Percentiles rank a stretch among this genome's conserved stretches.
These are phyloP conservation scores for Starmerella riodocensis DNA, from an alignment of 805 yeast species.

Conservation along the genomic window DNA sequence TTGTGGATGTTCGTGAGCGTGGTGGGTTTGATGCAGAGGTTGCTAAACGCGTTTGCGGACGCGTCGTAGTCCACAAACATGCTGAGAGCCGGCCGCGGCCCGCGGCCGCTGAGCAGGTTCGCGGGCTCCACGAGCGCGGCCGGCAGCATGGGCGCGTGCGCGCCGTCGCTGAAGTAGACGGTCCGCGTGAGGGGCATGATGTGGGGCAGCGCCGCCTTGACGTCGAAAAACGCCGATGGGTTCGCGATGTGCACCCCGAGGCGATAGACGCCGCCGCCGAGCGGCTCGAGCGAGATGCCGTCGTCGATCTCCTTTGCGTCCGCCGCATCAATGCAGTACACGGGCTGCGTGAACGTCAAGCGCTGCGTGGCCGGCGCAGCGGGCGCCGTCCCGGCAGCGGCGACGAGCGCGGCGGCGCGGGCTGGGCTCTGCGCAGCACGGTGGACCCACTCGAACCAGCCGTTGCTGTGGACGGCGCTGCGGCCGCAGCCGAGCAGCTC, in stretches of 20 bases:
- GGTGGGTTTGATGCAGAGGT: conserved; percentile 4
- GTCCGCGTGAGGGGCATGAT: conserved; percentile 5
- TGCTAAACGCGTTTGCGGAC: background rate
- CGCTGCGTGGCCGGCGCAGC: too few relatives aligned
- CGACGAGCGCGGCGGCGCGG: background rate
- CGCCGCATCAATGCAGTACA: conserved; percentile 73
- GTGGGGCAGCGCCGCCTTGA: conserved; percentile 29
- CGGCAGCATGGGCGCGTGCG: conserved; percentile 11
- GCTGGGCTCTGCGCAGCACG: background rate
- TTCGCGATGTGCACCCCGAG: conserved; percentile 74
- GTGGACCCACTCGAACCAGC: conserved; percentile 10
- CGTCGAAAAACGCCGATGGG: conserved; percentile 52
- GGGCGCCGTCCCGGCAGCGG: too few relatives aligned
- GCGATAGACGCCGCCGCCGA: conserved; percentile 10
- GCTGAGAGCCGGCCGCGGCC: conserved; percentile 6
- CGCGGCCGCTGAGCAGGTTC: conserved; percentile 1
- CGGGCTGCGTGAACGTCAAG: conserved; percentile 9
- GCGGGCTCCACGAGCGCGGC: background rate
- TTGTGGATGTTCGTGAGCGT: conserved; percentile 1
- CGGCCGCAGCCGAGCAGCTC: conserved; percentile 7
- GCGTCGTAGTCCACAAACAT: conserved; percentile 9
- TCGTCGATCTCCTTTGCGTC: conserved; percentile 88
- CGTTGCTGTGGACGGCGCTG: conserved; percentile 2
- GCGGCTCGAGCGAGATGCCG: conserved; percentile 46
- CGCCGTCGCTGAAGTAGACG: conserved; percentile 3